Base-by-base conservation (phyloP, 1,139 yeast species). In the Candida pseudoviswanathii region DNA sequence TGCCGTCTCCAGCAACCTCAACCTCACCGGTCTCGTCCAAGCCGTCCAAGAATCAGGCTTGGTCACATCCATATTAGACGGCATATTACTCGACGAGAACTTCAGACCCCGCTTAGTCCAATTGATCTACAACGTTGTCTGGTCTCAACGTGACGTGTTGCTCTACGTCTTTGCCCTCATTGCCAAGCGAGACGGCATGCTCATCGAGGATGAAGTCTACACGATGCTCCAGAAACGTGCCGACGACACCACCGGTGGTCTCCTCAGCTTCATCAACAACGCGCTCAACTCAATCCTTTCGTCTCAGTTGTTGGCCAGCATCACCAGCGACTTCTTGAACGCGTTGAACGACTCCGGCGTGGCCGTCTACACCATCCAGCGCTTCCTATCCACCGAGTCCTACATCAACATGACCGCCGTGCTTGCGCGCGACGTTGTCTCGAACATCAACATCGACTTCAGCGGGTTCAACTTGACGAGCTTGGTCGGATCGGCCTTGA, bases 331-430 rank as follows among this genome's bases (percentile, higher is more conserved):
- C 47, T 57, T 65, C 6, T 58, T 71, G 41, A 61, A 63, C 44
- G 75, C 79, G 3, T 67, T 76, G 51, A 76, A 76, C 59, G 73
- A 74, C 51, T 74, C 80, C 6, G 77, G 75, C 7, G 61, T 76
- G 47, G 68, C 68, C n/a, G 73, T 71, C 24, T 71, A 74, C 56
- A 62, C 68, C 4, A 59, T 72, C 29, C 73, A 76, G 58, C 55
- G 69, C 44, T 65, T 73, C 54, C 54, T 76, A 43, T 67, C 74
- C 8, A 63, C 68, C 50, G 71, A 68, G 44, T 59, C 65, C 4
- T 76, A 75, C 57, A 61, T 70, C 30, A 71, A 73, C 55, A 61
- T 74, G 70, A 72, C 78, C 2, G 74, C 63, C 2, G 56, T 55
- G 7, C 61, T 73, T 25, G 54, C 64, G 26, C 47, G 55, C 21